phyloP scores from a whole-genome alignment of 345 rosid genomes.

The Citrus inodora region DNA sequence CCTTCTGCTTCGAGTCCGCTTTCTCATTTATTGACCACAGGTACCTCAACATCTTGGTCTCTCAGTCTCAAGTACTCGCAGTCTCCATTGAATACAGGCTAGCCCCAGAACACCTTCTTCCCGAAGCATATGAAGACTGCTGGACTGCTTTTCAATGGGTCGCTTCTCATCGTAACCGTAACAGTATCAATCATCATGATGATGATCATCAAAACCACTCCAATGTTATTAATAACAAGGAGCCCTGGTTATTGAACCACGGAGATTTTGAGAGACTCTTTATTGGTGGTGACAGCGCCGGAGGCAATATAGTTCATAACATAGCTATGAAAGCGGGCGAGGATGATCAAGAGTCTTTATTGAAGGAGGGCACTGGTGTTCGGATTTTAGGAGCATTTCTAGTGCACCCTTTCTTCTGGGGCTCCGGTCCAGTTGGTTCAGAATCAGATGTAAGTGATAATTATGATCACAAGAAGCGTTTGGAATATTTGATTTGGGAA shows the following conservation, averaged over 20 bases:
- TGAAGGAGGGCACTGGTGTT: slow-evolving; percentile 9
- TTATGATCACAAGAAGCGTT: not conserved
- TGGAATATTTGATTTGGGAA: not conserved
- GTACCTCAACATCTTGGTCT: slow-evolving; percentile 21
- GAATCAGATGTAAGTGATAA: not conserved
- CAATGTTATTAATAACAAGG: not conserved
- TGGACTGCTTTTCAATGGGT: slow-evolving; percentile 41
- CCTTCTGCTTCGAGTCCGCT: slow-evolving; percentile 29
- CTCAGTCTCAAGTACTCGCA: slow-evolving; percentile 19
- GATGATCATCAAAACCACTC: not conserved
- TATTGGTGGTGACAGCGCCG: slow-evolving; percentile 32
- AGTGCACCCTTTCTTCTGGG: slow-evolving; percentile 35
- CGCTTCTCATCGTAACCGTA: slow-evolving; percentile 11
- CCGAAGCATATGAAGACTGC: slow-evolving; percentile 32
- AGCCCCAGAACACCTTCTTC: slow-evolving; percentile 37
- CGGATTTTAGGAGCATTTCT: slow-evolving; percentile 23
- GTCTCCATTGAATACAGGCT: slow-evolving; percentile 41
- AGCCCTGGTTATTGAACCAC: slow-evolving; percentile 14
- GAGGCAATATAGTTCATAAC: slow-evolving; percentile 24
- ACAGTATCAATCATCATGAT: not conserved
- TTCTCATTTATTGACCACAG: slow-evolving; percentile 21
- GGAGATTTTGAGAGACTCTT: slow-evolving; percentile 23
- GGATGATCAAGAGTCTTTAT: not conserved
- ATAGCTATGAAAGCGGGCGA: slow-evolving; percentile 16
- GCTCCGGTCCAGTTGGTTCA: slow-evolving; percentile 21